phyloP scores from a whole-genome alignment of 2,329 filamentous ascomycete genomes.

The Xylariaceae sp. region DNA sequence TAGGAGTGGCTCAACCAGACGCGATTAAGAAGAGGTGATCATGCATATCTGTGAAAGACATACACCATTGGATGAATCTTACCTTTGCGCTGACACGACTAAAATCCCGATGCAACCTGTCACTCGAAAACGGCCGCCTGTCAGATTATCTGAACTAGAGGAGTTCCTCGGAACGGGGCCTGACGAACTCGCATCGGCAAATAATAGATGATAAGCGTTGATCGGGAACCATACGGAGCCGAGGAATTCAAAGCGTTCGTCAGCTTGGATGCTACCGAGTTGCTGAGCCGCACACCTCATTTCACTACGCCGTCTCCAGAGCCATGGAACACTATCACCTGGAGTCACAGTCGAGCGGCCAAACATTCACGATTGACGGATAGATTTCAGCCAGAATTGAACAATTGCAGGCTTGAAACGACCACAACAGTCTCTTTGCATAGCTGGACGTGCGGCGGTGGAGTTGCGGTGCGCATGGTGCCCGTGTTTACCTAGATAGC shows the following conservation, averaged over 20 bases:
- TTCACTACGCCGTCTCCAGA: too few species aligned
- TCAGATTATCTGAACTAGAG: slow-evolving; percentile 13
- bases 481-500: too few species aligned
- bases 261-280: neutral
- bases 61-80: slow-evolving; percentile 6
- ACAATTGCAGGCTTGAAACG: too few species aligned
- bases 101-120: slow-evolving; percentile 9
- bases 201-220: neutral
- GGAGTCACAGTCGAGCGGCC: too few species aligned
- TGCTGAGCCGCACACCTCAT: neutral
- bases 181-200: neutral
- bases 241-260: neutral
- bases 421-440: too few species aligned
- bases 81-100: slow-evolving; percentile 9
- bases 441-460: too few species aligned
- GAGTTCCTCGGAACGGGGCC: neutral
- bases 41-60: slow-evolving; percentile 8
- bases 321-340: too few species aligned
- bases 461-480: too few species aligned
- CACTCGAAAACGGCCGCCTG: slow-evolving; percentile 2
- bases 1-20: too few species aligned
- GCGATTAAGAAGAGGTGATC: neutral
- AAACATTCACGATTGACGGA: too few species aligned
- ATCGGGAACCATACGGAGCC: neutral
- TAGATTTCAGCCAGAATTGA: too few species aligned